These are phyloP conservation scores for Coemansia sp. DNA, from an alignment of 192 early-diverging fungal genomes.

Conservation along the genomic window DNA sequence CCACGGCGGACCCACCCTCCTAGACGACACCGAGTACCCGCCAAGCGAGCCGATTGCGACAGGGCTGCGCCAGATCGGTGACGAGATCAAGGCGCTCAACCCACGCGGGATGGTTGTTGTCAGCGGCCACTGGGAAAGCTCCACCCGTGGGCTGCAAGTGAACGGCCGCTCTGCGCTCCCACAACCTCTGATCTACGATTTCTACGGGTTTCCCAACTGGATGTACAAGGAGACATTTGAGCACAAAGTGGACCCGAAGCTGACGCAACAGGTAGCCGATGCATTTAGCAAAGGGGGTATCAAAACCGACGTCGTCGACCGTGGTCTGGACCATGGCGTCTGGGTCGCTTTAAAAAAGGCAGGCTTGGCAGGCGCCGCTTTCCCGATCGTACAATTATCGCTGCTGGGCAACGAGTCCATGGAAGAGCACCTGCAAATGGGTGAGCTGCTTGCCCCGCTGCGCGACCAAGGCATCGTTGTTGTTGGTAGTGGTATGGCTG, in stretches of 20 bases:
- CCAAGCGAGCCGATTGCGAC: constrained; percentile 13
- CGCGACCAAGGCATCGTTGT: constrained; percentile 65
- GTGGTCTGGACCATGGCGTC: constrained; percentile 71
- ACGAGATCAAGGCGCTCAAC: constrained; percentile 36
- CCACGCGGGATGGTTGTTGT: constrained; percentile 67
- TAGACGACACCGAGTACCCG: constrained; percentile 36
- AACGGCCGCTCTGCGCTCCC: constrained; percentile 20
- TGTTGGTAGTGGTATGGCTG: constrained; percentile 67
- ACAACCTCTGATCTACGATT: constrained; percentile 66
- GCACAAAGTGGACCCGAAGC: constrained; percentile 56
- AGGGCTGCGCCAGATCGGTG: constrained; percentile 48
- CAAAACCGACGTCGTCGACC: constrained; percentile 47
- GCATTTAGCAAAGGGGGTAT: constrained; percentile 55
- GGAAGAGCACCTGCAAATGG: constrained; percentile 59
- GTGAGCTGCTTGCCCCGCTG: constrained; percentile 55
- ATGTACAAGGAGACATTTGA: constrained; percentile 65
- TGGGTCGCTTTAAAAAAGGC: constrained; percentile 72
- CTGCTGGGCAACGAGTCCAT: constrained; percentile 60
- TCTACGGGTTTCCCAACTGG: constrained; percentile 63
- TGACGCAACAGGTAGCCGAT: constrained; percentile 58
- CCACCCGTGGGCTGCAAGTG: constrained; percentile 43
- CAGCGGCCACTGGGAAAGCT: constrained; percentile 71
- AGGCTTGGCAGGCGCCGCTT: constrained; percentile 54
- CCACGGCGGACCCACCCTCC: constrained; percentile 50
- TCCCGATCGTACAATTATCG: constrained; percentile 72